phyloP scores from a whole-genome alignment of 805 yeast species.

The Komagataella pastoris region DNA sequence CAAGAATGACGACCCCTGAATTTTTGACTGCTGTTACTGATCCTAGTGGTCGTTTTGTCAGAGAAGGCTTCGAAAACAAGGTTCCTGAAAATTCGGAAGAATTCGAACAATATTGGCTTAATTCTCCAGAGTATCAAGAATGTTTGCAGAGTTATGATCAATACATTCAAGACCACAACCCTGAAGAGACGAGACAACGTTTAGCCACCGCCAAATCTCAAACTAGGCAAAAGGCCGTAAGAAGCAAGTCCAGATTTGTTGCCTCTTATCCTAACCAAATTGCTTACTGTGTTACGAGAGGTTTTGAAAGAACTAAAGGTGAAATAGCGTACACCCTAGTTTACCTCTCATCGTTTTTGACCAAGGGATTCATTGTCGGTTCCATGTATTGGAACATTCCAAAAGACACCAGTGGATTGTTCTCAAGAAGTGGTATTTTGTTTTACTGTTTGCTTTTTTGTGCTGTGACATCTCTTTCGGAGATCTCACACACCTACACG shows the following conservation, averaged over 20 bases:
- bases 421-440: slow-evolving; percentile 49
- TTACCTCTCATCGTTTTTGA: slow-evolving; percentile 35
- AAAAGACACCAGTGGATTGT: slow-evolving; percentile 38
- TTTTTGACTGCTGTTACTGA: slow-evolving; percentile 56
- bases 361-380: slow-evolving; percentile 47
- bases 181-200: slow-evolving; percentile 21
- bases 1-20: slow-evolving; percentile 58
- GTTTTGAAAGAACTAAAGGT: slow-evolving; percentile 38
- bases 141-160: slow-evolving; percentile 23
- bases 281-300: slow-evolving; percentile 37
- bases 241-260: slow-evolving; percentile 26
- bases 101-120: slow-evolving; percentile 46
- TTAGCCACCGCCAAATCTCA: slow-evolving; percentile 25
- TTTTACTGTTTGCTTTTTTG: slow-evolving; percentile 49
- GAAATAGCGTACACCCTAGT: slow-evolving; percentile 42
- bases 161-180: slow-evolving; percentile 26
- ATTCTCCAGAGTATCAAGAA: slow-evolving; percentile 36
- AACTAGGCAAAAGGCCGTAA: slow-evolving; percentile 22
- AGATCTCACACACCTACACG: slow-evolving; percentile 43
- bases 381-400: slow-evolving; percentile 43
- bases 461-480: slow-evolving; percentile 49
- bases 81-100: slow-evolving; percentile 45
- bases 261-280: slow-evolving; percentile 36
- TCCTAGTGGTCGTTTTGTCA: slow-evolving; percentile 39
- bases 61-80: slow-evolving; percentile 32